Evolutionary conservation across 139 green algal genomes (phyloP).

Genomic region (Astrephomene gubernaculifera): DNA sequence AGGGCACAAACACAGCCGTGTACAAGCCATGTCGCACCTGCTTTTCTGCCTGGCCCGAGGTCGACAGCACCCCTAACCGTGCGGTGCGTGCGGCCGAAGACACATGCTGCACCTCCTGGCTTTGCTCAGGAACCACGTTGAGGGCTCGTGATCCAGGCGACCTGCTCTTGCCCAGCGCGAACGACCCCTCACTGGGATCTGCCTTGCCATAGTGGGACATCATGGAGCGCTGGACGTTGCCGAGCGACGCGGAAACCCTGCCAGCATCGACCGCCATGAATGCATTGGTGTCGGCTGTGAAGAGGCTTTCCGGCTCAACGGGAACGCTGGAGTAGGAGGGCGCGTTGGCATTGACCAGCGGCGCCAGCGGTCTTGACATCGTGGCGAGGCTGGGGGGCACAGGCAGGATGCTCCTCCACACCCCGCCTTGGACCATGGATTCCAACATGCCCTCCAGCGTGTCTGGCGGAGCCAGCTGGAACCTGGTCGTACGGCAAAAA

Average conservation of each 20-base stretch:
- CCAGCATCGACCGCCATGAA: background rate
- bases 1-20: no score
- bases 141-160: background rate
- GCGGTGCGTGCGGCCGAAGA: no score
- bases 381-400: slow-evolving; percentile 7
- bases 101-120: background rate
- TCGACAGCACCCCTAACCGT: no score
- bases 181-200: slow-evolving; percentile 4
- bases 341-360: background rate
- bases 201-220: no score
- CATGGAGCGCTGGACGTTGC: no score
- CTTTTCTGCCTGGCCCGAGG: no score
- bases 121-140: slow-evolving; percentile 22
- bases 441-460: slow-evolving; percentile 32
- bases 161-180: background rate
- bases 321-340: background rate
- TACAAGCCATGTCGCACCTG: no score
- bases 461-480: background rate
- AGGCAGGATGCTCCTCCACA: slow-evolving; percentile 16
- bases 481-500: no score
- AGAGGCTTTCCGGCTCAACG: background rate
- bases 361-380: background rate
- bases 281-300: background rate
- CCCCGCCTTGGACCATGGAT: slow-evolving; percentile 36
- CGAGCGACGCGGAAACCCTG: background rate